Evolutionary conservation across 139 green algal genomes (phyloP).

Genomic region (Tetradesmus lagerheimii): DNA sequence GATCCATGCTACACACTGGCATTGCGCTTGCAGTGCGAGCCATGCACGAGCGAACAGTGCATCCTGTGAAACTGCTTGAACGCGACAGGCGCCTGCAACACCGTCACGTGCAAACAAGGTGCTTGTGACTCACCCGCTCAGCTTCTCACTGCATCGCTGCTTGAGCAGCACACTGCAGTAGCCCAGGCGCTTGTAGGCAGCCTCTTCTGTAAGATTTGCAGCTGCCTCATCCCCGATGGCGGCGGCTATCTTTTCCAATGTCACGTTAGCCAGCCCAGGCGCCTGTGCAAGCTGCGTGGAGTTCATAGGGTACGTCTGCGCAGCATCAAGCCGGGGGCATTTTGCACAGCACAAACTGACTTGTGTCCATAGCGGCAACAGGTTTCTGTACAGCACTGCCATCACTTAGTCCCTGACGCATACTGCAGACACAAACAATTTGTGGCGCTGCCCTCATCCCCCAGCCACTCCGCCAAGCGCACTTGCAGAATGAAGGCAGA

Average conservation of each 20-base stretch:
- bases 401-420: too few species aligned
- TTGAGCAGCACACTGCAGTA: slow-evolving; percentile 32
- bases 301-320: slow-evolving; percentile 9
- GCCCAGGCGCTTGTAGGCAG: background rate
- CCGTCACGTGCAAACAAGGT: too few species aligned
- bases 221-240: background rate
- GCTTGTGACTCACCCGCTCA: background rate
- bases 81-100: too few species aligned
- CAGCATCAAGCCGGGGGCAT: too few species aligned
- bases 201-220: background rate
- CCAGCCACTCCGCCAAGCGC: too few species aligned
- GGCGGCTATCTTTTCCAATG: background rate
- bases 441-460: too few species aligned
- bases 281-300: background rate
- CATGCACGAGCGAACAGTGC: background rate
- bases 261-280: background rate
- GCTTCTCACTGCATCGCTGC: background rate
- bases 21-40: background rate
- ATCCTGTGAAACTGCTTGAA: background rate
- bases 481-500: too few species aligned
- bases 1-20: too few species aligned
- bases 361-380: too few species aligned
- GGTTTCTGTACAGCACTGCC: too few species aligned
- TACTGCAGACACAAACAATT: too few species aligned
- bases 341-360: too few species aligned